Base-by-base conservation (phyloP, 257 asterid species). In the Solanum piurae region DNA sequence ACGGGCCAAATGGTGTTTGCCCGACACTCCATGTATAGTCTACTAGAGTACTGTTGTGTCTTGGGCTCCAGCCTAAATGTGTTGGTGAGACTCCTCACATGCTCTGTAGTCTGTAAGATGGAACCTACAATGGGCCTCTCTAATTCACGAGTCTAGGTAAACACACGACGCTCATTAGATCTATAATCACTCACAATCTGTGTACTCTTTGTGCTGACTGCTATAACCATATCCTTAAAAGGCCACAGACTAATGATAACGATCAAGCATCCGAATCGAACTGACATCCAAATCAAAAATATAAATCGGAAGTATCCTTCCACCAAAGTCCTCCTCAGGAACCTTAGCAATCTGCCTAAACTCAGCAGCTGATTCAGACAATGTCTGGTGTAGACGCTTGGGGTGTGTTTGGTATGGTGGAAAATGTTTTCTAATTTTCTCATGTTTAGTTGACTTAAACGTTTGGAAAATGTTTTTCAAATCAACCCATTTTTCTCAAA, bases 11-110 rank as follows among this genome's bases (percentile, higher is more conserved):
- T 3, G 98, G 99, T 12, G 99, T 97, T 29, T 97, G 98, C 23
- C 98, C 96, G 71, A 97, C 91, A 42, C 99, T 97, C 98, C 99
- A 97, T 4, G 98, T 95, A 88, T 97, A 95, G 87, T 97, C 99
- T 40, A 94, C 93, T 60, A 95, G 91, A 73, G 98, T 87, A 72
- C 89, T 91, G 85, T 97, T 97, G 80, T 95, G 98, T 89, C 95
- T 94, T 20, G 98, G 95, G 91, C 98, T 95, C 99, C 99, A 95
- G 1, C 94, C 92, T 86, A 95, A 79, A 90, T 97, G 99, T 0
- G 98, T 97, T 1, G 98, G 99, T 0, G 99, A 93, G 83, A 95
- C 94, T 2, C 99, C 98, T 97, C 98, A 97, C 99, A 97, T 97
- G 87, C 95, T 97, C 92, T 97, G 99, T 89, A 95, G 88, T 97